Base-by-base conservation (phyloP, 495 filamentous ascomycete genomes). In the Penicillium pancosmium region DNA sequence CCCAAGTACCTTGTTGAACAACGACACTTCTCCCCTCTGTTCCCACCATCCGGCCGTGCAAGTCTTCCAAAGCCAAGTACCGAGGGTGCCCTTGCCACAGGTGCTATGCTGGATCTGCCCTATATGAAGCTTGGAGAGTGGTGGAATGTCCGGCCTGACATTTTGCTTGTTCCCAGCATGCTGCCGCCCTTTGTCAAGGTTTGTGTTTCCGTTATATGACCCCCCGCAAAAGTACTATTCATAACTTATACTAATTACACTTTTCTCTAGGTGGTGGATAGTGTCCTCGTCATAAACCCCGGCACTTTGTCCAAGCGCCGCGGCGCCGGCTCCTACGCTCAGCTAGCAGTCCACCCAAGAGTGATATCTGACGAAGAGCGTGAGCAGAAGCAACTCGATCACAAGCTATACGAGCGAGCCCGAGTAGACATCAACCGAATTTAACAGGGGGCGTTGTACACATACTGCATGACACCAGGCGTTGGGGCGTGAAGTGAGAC, bases 61-160 rank as follows among this genome's bases (percentile, higher is more conserved):
- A 80, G 76, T 51, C 69, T 93, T 57, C 88, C 88, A 4, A 89
- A 86, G 69, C 81, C 77, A 27, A 82, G 75, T 8, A 76, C 62
- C 9, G 82, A 85, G 23, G 84, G 82, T 10, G 73, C 81, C 16
- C 54, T 85, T 11, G 84, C 86, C 2, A 86, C 86, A 1, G 93
- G 93, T 0, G 84, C 89, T 1, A 84, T 82, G 73, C 70, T 98
- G 48, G 94, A 98, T 72, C 73, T 90, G 21, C 89, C 88, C 58
- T 95, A 96, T 73, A 59, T 92, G 70, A 93, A 95, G 71, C 74
- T 97, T 27, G 93, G 91, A 27, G 94, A 97, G 73, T 92, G 94
- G 85, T 79, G 93, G 61, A 88, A 87, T 60, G 87, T 90, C 3
- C 77, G 85, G 54, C 94, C 94, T 10, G 94, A 98, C 78, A 80